Conservation (phyloP, 2,329 filamentous ascomycete species). For the Pseudomassariella vexata region DNA sequence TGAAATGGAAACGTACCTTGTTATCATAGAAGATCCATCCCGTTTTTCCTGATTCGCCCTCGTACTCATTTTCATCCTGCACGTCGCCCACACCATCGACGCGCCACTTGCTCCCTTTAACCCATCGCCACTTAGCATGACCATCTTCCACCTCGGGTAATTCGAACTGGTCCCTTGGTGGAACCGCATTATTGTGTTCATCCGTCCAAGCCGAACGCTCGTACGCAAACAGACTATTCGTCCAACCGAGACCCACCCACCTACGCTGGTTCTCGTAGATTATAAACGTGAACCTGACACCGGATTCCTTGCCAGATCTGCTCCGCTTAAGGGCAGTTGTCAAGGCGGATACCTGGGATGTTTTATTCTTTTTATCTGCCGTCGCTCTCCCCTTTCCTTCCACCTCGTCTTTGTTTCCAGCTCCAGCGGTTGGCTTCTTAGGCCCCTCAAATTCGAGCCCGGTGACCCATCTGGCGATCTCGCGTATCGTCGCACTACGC, state of each 20-base stretch:
- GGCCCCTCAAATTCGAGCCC: slow-evolving; percentile 67
- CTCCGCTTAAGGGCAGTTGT: slow-evolving; percentile 28
- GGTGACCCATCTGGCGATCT: slow-evolving; percentile 65
- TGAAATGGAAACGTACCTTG: slow-evolving; percentile 55
- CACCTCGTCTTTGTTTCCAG: slow-evolving; percentile 13
- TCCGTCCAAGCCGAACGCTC: slow-evolving; percentile 92
- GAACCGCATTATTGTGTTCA: slow-evolving; percentile 80
- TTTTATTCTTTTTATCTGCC: slow-evolving; percentile 21
- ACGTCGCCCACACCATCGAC: slow-evolving; percentile 67
- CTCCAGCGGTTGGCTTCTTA: slow-evolving; percentile 21
- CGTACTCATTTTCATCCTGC: slow-evolving; percentile 44
- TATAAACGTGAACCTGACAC: slow-evolving; percentile 93
- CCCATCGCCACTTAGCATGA: slow-evolving; percentile 67
- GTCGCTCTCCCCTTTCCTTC: slow-evolving; percentile 3
- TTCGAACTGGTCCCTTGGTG: slow-evolving; percentile 65
- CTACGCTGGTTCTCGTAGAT: slow-evolving; percentile 94
- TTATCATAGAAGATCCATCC: slow-evolving; percentile 99
- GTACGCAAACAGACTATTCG: slow-evolving; percentile 81
- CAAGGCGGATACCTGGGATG: slow-evolving; percentile 19
- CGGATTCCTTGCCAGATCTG: slow-evolving; percentile 55
- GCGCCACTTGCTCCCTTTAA: slow-evolving; percentile 76
- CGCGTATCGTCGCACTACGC: slow-evolving; percentile 73
- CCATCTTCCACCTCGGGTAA: slow-evolving; percentile 57
- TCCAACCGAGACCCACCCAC: slow-evolving; percentile 95
- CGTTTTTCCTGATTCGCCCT: slow-evolving; percentile 55